A percentile compares a stretch with the other conserved stretches of the same genome.
Evolutionary conservation across 2,329 filamentous ascomycete species (phyloP).

Genomic region (Zymoseptoria brevis): DNA sequence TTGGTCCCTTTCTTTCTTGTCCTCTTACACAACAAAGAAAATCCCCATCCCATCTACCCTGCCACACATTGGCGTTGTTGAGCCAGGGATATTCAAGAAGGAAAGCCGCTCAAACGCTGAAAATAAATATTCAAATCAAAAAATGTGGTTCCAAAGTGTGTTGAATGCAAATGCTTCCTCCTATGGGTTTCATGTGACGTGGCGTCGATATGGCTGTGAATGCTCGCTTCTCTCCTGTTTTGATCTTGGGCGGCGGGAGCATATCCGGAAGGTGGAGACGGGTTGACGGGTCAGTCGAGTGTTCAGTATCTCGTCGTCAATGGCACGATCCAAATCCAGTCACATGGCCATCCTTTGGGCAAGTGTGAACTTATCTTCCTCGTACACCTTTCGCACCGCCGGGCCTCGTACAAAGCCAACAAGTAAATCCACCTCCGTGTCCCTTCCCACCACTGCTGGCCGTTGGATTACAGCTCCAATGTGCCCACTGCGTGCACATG

Average conservation of each 20-base stretch:
- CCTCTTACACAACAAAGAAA: no score
- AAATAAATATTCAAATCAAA: no score
- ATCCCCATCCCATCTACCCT: no score
- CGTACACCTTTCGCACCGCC: background rate
- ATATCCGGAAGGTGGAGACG: background rate
- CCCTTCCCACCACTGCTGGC: constrained; percentile 20
- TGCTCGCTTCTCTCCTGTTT: background rate
- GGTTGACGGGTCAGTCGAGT: background rate
- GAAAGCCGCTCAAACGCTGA: no score
- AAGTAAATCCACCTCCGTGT: constrained; percentile 34
- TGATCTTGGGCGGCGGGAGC: background rate
- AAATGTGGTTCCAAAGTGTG: no score
- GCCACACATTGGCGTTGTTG: no score
- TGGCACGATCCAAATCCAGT: background rate
- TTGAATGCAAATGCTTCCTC: background rate
- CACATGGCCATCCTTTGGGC: background rate
- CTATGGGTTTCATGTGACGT: background rate
- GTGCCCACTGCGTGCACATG: constrained; percentile 56
- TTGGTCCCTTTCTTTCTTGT: no score
- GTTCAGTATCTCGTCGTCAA: no score
- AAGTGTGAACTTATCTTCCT: background rate
- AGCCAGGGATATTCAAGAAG: no score
- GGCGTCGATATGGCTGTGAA: background rate
- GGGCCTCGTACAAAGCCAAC: constrained; percentile 40
- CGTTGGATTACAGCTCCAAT: constrained; percentile 47